Evolutionary conservation across 495 filamentous ascomycete species (phyloP), one percentile per base, ranked within the genome.

Genomic region (Xylaria grammica): DNA sequence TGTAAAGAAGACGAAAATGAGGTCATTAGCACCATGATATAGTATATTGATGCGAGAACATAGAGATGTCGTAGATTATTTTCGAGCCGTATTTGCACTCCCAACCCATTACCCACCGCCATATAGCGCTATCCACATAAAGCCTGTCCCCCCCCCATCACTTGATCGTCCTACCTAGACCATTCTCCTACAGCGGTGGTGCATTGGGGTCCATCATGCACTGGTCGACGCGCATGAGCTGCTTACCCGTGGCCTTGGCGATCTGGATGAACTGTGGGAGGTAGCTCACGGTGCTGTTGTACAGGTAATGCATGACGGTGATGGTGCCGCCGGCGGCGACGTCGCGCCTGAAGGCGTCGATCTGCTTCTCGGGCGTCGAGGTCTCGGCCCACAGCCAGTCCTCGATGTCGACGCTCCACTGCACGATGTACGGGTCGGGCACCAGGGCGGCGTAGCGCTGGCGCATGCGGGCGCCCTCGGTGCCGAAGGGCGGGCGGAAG

Each of bases 401-500:
- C 75, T 92, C 88, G 40, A 91, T 86, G 66, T 94, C 90, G 26
- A 93, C 86, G 66, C 82, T 87, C 90, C 90, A 93, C 65, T 85
- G 85, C 34, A 92, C 85, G 32, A 93, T 86, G 60, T 84, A 81
- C 17, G 73, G 68, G 2, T 75, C 73, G 1, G 66, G 62, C n/a
- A 86, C 77, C 10, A 78, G 70, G 0, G 81, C 75, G 0, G 86
- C 84, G 3, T 93, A 77, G 5, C 86, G 81, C 65, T 91, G 84
- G 0, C 90, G 83, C 76, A 89, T 87, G 36, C 89, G 84, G 4
- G 89, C 89, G 6, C 89, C 90, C 57, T 91, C 85, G 29, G 86
- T 92, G 45, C 90, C 90, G 69, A 90, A 93, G 0, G 90, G 90
- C 0, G 90, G 90, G 1, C 90, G 85, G 82, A 92, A 93, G 79